phyloP scores from a whole-genome alignment of 768 basidiomycete genomes.

The Naganishia kalamii region DNA sequence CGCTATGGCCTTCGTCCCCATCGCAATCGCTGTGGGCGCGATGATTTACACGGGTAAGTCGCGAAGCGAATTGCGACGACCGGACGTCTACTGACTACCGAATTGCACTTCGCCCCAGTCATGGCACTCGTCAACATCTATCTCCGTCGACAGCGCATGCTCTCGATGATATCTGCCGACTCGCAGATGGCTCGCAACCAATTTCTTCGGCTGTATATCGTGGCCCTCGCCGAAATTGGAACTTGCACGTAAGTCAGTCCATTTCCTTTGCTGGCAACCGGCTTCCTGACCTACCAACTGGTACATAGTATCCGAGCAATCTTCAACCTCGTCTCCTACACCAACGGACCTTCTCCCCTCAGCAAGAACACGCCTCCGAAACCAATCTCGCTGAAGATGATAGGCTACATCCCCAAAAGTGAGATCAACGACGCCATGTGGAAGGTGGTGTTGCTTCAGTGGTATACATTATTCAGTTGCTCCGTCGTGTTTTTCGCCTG shows the following conservation, averaged over 20 bases:
- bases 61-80: neutral
- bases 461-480: slow-evolving; percentile 41
- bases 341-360: slow-evolving; percentile 36
- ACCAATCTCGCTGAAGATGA: slow-evolving; percentile 27
- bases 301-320: slow-evolving; percentile 39
- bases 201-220: slow-evolving; percentile 36
- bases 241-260: slow-evolving; percentile 34
- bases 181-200: slow-evolving; percentile 36
- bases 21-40: slow-evolving; percentile 21
- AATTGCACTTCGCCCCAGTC: slow-evolving; percentile 19
- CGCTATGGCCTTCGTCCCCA: slow-evolving; percentile 34
- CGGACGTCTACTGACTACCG: neutral
- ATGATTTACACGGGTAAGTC: slow-evolving; percentile 37
- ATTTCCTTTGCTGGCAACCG: neutral
- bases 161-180: slow-evolving; percentile 36
- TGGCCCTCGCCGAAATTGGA: slow-evolving; percentile 35
- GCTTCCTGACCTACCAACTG: neutral
- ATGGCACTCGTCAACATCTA: slow-evolving; percentile 41
- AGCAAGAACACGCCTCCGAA: slow-evolving; percentile 27
- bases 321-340: slow-evolving; percentile 41
- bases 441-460: slow-evolving; percentile 30
- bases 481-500: slow-evolving; percentile 41
- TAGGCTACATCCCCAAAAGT: slow-evolving; percentile 27
- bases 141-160: slow-evolving; percentile 36
- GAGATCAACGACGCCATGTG: slow-evolving; percentile 19